phyloP scores from a whole-genome alignment of 163 green algal genomes.

The Scenedesmus sp. region DNA sequence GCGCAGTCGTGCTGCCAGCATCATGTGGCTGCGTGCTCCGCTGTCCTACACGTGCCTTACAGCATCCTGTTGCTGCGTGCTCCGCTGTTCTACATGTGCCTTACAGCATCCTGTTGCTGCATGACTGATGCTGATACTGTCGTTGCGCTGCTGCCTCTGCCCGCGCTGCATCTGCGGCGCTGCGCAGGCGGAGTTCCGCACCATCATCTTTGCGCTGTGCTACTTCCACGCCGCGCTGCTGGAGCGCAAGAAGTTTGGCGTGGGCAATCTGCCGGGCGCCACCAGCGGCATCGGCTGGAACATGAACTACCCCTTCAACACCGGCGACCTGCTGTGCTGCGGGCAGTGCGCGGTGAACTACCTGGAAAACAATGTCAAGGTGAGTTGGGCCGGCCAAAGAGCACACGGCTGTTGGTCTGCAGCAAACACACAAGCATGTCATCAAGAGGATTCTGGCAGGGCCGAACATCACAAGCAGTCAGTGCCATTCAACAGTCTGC shows the following conservation, averaged over 20 bases:
- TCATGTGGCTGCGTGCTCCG: too few species aligned
- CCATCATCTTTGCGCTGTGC: slow-evolving; percentile 93
- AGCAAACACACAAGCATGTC: too few species aligned
- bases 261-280: slow-evolving; percentile 88
- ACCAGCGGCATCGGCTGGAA: slow-evolving; percentile 94
- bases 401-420: too few species aligned
- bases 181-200: slow-evolving; percentile 79
- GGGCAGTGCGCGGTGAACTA: slow-evolving; percentile 92
- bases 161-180: not conserved
- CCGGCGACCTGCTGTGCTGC: slow-evolving; percentile 92
- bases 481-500: too few species aligned
- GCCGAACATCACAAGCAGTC: too few species aligned
- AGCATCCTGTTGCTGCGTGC: not conserved
- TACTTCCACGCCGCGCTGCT: slow-evolving; percentile 95
- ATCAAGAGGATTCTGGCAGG: too few species aligned
- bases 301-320: slow-evolving; percentile 98
- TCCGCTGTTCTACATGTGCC: not conserved
- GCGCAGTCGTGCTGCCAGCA: too few species aligned
- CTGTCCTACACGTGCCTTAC: not conserved
- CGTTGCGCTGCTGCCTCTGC: not conserved
- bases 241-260: slow-evolving; percentile 97
- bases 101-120: not conserved
- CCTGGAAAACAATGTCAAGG: slow-evolving; percentile 92
- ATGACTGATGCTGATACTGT: not conserved
- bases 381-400: too few species aligned